Conservation (phyloP, 768 basidiomycete genomes). For the Tricholoma matsutake region DNA sequence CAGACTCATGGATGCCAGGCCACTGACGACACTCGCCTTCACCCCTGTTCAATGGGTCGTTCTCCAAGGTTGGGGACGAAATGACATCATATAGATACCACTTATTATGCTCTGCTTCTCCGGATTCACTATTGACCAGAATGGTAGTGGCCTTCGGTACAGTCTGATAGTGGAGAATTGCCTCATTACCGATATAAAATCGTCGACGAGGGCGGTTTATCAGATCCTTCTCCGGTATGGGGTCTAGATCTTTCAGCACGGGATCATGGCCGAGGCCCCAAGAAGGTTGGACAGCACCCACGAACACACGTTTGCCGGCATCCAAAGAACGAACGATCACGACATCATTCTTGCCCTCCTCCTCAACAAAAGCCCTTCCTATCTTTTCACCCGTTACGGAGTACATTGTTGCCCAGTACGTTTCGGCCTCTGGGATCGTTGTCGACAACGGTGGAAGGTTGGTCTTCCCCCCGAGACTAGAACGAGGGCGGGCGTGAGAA, state of each 20-base stretch:
- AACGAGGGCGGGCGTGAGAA: not conserved
- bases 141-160: not conserved
- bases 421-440: conserved; percentile 15
- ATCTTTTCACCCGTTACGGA: conserved; percentile 25
- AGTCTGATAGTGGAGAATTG: conserved; percentile 1
- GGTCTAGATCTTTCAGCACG: conserved; percentile 10
- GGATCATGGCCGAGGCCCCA: conserved; percentile 24
- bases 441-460: conserved; percentile 7
- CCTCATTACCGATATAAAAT: conserved; percentile 15
- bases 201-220: conserved; percentile 9
- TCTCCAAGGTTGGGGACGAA: conserved; percentile 10
- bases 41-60: conserved; percentile 2
- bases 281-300: conserved; percentile 28
- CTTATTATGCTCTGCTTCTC: not conserved
- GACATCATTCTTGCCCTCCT: conserved; percentile 16
- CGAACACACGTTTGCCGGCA: conserved; percentile 20
- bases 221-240: conserved; percentile 8
- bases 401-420: conserved; percentile 31
- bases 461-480: conserved; percentile 6
- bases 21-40: conserved; percentile 19
- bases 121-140: not conserved
- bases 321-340: conserved; percentile 14
- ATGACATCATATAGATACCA: not conserved
- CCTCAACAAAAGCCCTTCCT: conserved; percentile 23
- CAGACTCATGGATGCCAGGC: conserved; percentile 10